A percentile compares a stretch with the other conserved stretches of the same genome.
These are phyloP conservation scores for Cladophialophora yegresii DNA, from an alignment of 2,329 filamentous ascomycete genomes.

Conservation along the genomic window DNA sequence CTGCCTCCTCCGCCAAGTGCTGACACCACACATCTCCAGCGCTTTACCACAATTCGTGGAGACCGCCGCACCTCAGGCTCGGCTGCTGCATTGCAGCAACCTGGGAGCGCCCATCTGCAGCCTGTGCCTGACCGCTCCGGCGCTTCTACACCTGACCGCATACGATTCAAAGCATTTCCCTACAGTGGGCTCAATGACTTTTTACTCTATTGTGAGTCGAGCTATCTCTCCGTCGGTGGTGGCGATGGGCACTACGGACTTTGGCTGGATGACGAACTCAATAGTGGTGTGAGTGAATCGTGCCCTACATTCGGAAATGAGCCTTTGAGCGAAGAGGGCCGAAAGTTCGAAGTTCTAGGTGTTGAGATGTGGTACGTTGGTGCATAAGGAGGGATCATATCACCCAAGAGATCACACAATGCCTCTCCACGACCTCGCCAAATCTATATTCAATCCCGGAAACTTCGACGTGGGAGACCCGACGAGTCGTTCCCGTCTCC, in stretches of 20 bases:
- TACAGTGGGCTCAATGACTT: slow-evolving; percentile 97
- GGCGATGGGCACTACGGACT: slow-evolving; percentile 89
- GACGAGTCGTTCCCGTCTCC: neutral
- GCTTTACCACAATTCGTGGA: slow-evolving; percentile 60
- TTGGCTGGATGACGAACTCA: slow-evolving; percentile 85
- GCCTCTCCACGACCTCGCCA: neutral
- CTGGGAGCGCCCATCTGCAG: slow-evolving; percentile 31
- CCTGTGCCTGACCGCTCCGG: slow-evolving; percentile 41
- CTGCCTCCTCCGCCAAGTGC: slow-evolving; percentile 70
- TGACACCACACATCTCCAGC: slow-evolving; percentile 63
- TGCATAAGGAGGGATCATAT: slow-evolving; percentile 36
- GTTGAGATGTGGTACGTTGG: slow-evolving; percentile 95
- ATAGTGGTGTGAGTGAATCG: slow-evolving; percentile 76
- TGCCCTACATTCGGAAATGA: slow-evolving; percentile 96
- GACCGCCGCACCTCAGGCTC: slow-evolving; percentile 43
- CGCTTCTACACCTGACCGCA: slow-evolving; percentile 66
- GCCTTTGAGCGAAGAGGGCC: slow-evolving; percentile 85
- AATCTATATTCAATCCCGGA: neutral
- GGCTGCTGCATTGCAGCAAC: slow-evolving; percentile 37
- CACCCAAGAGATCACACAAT: neutral
- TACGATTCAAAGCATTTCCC: slow-evolving; percentile 95
- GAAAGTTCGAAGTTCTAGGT: slow-evolving; percentile 86
- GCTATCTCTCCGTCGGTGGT: slow-evolving; percentile 83
- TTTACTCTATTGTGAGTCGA: slow-evolving; percentile 86
- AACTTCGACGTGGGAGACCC: neutral